Evolutionary conservation across 2,329 filamentous ascomycete species (phyloP).

Genomic region (Sporothrix curviconia): DNA sequence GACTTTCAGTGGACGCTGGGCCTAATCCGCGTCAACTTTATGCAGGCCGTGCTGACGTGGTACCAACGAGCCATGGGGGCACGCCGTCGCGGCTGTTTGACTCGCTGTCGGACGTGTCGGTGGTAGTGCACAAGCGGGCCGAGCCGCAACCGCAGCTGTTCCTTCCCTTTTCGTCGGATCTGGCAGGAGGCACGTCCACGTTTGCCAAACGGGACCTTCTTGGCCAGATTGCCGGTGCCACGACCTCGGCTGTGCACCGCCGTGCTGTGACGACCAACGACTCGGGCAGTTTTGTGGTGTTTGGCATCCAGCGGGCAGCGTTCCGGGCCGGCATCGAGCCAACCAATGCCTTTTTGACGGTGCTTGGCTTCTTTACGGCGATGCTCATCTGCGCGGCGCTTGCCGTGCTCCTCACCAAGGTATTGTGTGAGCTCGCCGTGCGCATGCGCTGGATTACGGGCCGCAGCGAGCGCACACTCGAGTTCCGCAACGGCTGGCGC

Average conservation of each 20-base stretch:
- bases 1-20: conserved; percentile 93
- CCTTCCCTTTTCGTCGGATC: too few species aligned
- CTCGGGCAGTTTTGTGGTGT: conserved; percentile 49
- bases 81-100: conserved; percentile 68
- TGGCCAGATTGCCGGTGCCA: too few species aligned
- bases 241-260: too few species aligned
- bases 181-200: too few species aligned
- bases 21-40: conserved; percentile 70
- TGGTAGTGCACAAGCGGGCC: conserved; percentile 59
- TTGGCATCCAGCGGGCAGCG: conserved; percentile 72
- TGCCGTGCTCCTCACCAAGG: conserved; percentile 45
- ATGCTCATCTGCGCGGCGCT: conserved; percentile 63
- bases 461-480: conserved; percentile 56
- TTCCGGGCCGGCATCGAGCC: conserved; percentile 71
- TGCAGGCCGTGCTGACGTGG: conserved; percentile 77
- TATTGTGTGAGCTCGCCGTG: conserved; percentile 62
- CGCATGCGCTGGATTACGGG: conserved; percentile 65
- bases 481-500: conserved; percentile 82
- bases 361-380: conserved; percentile 66
- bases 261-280: conserved; percentile 30
- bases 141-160: too few species aligned
- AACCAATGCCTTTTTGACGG: conserved; percentile 81
- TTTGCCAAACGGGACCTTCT: too few species aligned
- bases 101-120: conserved; percentile 60
- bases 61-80: conserved; percentile 82